Evolutionary conservation across 495 filamentous ascomycete species (phyloP).

Genomic region (Pseudoneurospora amorphoporcata): DNA sequence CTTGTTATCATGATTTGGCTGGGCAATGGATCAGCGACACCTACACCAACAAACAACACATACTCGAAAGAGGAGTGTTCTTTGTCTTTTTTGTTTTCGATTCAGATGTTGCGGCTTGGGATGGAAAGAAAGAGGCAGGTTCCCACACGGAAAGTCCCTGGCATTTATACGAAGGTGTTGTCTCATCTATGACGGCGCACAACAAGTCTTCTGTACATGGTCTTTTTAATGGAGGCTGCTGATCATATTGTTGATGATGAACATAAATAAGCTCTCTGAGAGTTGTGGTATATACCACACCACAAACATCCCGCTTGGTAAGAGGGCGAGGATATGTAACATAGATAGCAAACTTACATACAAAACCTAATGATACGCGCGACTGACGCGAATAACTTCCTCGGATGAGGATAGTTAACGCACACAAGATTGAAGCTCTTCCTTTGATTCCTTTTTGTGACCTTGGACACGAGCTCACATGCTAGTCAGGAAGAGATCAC

Average conservation of each 20-base stretch:
- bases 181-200: no score
- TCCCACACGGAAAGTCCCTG: not conserved
- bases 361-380: not conserved
- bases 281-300: not conserved
- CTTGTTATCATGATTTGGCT: not conserved
- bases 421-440: not conserved
- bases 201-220: not conserved
- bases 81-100: not conserved
- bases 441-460: no score
- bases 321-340: not conserved
- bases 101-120: not conserved
- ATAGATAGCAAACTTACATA: not conserved
- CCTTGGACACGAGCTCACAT: no score
- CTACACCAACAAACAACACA: not conserved
- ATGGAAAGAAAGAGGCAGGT: not conserved
- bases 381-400: not conserved
- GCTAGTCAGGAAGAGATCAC: no score
- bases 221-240: not conserved
- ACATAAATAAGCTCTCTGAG: not conserved
- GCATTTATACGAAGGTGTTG: not conserved
- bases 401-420: not conserved
- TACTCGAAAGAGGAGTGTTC: not conserved
- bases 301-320: not conserved
- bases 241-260: not conserved
- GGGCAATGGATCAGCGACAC: not conserved